Evolutionary conservation across 2,329 filamentous ascomycete species (phyloP).

Genomic region (Teratosphaeria viscida): DNA sequence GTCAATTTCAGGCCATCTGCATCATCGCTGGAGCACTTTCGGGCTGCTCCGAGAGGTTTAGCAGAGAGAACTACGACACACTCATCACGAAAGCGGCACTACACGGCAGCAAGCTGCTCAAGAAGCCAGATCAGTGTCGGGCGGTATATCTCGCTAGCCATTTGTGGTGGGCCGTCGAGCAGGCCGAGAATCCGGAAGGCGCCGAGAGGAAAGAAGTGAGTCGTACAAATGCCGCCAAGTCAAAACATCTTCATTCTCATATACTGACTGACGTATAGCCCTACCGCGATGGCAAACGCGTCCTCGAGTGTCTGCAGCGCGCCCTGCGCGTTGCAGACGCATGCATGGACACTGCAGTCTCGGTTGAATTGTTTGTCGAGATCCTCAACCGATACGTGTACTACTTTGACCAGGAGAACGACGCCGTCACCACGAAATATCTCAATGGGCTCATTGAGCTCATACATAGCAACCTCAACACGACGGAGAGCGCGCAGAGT

Average conservation of each 20-base stretch:
- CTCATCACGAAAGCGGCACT: constrained; percentile 95
- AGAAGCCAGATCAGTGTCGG: constrained; percentile 95
- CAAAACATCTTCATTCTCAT: constrained; percentile 11
- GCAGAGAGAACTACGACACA: constrained; percentile 96
- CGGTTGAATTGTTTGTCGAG: constrained; percentile 95
- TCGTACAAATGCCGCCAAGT: neutral
- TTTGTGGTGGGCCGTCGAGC: constrained; percentile 92
- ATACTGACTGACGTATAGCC: constrained; percentile 43
- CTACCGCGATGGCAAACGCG: constrained; percentile 94
- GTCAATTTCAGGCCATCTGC: constrained; percentile 95
- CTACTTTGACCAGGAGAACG: constrained; percentile 98
- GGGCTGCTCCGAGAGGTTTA: constrained; percentile 70
- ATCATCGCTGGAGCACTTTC: constrained; percentile 85
- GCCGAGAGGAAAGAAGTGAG: constrained; percentile 6
- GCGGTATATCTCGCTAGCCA: constrained; percentile 95
- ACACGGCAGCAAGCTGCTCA: constrained; percentile 90
- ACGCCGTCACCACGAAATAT: constrained; percentile 96
- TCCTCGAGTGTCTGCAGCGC: constrained; percentile 90
- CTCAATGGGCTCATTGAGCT: constrained; percentile 96
- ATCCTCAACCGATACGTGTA: constrained; percentile 98
- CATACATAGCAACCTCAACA: constrained; percentile 89
- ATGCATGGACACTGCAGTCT: constrained; percentile 97
- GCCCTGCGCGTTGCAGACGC: constrained; percentile 93
- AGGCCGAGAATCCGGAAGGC: constrained; percentile 59
- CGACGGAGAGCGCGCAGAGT: constrained; percentile 54